Evolutionary conservation across 2,329 filamentous ascomycete genomes (phyloP), one percentile per base, ranked within the genome.

Genomic region (Arthrobotrys entomopaga): DNA sequence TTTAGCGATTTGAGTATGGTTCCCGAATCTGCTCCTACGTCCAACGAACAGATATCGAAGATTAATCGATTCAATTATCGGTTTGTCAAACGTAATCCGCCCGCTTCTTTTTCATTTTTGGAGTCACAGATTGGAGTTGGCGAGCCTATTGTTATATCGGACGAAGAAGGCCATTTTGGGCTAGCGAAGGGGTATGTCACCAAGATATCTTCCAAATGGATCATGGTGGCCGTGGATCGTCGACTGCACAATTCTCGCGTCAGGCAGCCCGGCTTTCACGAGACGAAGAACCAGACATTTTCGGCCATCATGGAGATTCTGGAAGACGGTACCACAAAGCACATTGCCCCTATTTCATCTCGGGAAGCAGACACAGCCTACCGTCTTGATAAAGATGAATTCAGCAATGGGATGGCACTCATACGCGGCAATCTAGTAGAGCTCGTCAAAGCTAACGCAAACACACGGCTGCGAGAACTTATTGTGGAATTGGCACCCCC

Each of bases 371-470:
- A 87, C 66, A 84, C 85, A 3, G 81, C 86, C 46, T 99, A 97
- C 79, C 90, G 95, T 22, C 84, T 99, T 2, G 95, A 99, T 82
- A 97, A 97, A 80, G 95, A 99, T 79, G 95, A 99, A 80, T 99
- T 99, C 82, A 96, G 92, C 82, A 98, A 96, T 79, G 95, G 95
- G 67, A 96, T 99, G 92, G 93, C 95, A 2, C 90, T 91, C 29
- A 91, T 97, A 52, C 89, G 95, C 61, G 97, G 97, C 82, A 99
- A 98, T 78, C 86, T 99, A 0, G 88, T 98, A 34, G 91, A 93
- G 77, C 87, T 97, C 78, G 98, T 99, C 93, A 76, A 70, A 29
- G 64, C 65, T 16, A 78, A 87, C 96, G 40, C 89, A 93, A 65
- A 67, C 40, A 29, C 70, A 20, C 52, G 70, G 43, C 20, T 67